These are phyloP conservation scores for Cryptococcus depauperatus DNA, from an alignment of 1,284 basidiomycete species.

Conservation along the genomic window DNA sequence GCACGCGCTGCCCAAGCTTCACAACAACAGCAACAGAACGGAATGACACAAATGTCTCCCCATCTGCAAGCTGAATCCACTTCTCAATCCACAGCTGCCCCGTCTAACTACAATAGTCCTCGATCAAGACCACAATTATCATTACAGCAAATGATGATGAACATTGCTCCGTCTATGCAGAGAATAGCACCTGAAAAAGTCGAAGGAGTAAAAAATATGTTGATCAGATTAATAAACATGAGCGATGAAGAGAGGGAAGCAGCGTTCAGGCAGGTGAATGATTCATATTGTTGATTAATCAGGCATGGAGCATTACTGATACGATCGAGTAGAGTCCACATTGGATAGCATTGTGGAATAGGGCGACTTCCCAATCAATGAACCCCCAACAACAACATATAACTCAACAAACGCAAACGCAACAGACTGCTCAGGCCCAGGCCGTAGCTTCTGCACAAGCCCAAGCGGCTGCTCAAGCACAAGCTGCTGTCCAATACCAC, in stretches of 20 bases:
- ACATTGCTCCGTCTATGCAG: conserved; percentile 4
- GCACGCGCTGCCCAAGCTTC: neutral
- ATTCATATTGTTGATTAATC: neutral
- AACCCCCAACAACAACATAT: conserved; percentile 1
- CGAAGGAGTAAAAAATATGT: conserved; percentile 19
- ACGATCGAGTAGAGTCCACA: conserved; percentile 20
- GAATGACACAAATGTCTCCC: neutral
- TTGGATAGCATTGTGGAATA: conserved; percentile 24
- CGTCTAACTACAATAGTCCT: neutral
- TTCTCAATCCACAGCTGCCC: neutral
- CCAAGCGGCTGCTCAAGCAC: conserved; percentile 4
- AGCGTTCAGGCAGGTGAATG: conserved; percentile 28
- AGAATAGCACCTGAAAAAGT: conserved; percentile 12
- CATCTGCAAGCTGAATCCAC: neutral
- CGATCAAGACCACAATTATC: conserved; percentile 2
- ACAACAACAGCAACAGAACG: conserved; percentile 15
- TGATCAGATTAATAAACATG: conserved; percentile 24
- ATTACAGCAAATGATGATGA: conserved; percentile 11
- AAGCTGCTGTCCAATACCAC: conserved; percentile 2
- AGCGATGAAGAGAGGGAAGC: conserved; percentile 27
- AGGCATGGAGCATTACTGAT: neutral
- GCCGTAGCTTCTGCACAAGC: conserved; percentile 18
- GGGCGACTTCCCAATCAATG: neutral
- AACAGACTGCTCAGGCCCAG: conserved; percentile 23
- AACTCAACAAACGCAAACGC: conserved; percentile 5